Evolutionary conservation across 2,329 filamentous ascomycete genomes (phyloP).

Genomic region (Trichoderma atrobrunneum): DNA sequence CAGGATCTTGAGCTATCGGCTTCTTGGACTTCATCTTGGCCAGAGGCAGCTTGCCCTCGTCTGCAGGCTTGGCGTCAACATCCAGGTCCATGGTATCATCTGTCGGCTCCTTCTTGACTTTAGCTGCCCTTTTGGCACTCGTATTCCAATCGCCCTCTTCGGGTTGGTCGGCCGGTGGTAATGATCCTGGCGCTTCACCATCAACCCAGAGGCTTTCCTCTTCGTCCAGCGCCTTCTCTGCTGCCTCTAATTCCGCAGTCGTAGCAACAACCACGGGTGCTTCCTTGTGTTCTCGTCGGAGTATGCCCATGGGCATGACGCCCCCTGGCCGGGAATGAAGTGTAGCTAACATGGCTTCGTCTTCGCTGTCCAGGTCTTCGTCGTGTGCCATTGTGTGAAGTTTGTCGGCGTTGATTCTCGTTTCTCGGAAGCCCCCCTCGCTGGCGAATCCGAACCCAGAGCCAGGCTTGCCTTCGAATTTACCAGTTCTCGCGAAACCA

Average conservation of each 20-base stretch:
- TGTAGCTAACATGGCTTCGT: slow-evolving; percentile 41
- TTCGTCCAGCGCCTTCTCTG: slow-evolving; percentile 44
- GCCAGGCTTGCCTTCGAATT: slow-evolving; percentile 40
- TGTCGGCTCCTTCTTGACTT: slow-evolving; percentile 46
- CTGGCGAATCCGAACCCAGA: slow-evolving; percentile 39
- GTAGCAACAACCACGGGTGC: slow-evolving; percentile 53
- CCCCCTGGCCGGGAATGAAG: slow-evolving; percentile 32
- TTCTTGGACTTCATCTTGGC: slow-evolving; percentile 31
- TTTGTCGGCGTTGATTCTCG: slow-evolving; percentile 56
- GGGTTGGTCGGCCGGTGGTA: slow-evolving; percentile 29
- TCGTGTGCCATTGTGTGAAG: slow-evolving; percentile 46
- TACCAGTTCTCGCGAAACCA: slow-evolving; percentile 30
- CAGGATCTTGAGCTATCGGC: slow-evolving; percentile 33
- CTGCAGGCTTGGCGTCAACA: slow-evolving; percentile 26
- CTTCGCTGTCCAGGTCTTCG: slow-evolving; percentile 46
- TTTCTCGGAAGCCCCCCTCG: slow-evolving; percentile 36
- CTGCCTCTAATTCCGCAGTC: slow-evolving; percentile 56
- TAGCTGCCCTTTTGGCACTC: slow-evolving; percentile 35
- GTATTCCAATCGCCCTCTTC: slow-evolving; percentile 46
- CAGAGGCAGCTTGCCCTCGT: slow-evolving; percentile 26
- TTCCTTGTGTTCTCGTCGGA: slow-evolving; percentile 53
- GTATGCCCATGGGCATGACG: slow-evolving; percentile 55
- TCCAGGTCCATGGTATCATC: slow-evolving; percentile 43
- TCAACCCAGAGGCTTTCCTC: slow-evolving; percentile 49
- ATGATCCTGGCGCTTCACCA: slow-evolving; percentile 31